A percentile compares a stretch with the other conserved stretches of the same genome.
These are phyloP conservation scores for Xeromyces bisporus DNA, from an alignment of 495 filamentous ascomycete species.

Conservation along the genomic window DNA sequence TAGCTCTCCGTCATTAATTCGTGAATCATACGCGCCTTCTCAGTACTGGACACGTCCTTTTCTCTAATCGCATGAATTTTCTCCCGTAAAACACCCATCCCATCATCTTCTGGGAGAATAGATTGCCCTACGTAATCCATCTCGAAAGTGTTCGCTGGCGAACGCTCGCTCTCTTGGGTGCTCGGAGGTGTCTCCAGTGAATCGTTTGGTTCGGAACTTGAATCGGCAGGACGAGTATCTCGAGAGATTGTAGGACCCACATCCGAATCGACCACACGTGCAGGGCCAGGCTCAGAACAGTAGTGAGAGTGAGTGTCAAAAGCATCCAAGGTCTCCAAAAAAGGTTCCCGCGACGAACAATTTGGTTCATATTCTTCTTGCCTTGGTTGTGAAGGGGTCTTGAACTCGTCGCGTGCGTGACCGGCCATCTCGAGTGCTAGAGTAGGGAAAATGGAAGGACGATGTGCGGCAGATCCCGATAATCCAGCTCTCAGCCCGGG, in stretches of 20 bases:
- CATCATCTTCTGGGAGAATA: constrained; percentile 76
- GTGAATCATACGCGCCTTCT: constrained; percentile 78
- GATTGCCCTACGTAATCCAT: constrained; percentile 10
- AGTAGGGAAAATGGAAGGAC: constrained; percentile 7
- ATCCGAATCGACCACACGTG: too few species aligned
- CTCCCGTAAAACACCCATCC: constrained; percentile 58
- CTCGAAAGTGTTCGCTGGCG: constrained; percentile 3
- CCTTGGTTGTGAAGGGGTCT: not conserved
- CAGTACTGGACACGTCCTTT: constrained; percentile 40
- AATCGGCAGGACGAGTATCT: too few species aligned
- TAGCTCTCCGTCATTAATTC: constrained; percentile 68
- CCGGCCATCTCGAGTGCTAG: not conserved
- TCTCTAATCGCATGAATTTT: constrained; percentile 64
- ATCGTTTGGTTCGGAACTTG: not conserved
- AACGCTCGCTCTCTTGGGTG: constrained; percentile 1
- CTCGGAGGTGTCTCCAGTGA: constrained; percentile 1
- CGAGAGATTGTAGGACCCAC: too few species aligned
- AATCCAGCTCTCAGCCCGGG: constrained; percentile 4
- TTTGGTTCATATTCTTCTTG: not conserved
- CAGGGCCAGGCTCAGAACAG: too few species aligned
- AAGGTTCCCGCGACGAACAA: too few species aligned
- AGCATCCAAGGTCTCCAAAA: too few species aligned
- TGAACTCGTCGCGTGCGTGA: not conserved
- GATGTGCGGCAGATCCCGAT: constrained; percentile 12
- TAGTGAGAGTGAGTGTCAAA: too few species aligned